Conservation (phyloP, 805 yeast species). For the Candida ortonii region DNA sequence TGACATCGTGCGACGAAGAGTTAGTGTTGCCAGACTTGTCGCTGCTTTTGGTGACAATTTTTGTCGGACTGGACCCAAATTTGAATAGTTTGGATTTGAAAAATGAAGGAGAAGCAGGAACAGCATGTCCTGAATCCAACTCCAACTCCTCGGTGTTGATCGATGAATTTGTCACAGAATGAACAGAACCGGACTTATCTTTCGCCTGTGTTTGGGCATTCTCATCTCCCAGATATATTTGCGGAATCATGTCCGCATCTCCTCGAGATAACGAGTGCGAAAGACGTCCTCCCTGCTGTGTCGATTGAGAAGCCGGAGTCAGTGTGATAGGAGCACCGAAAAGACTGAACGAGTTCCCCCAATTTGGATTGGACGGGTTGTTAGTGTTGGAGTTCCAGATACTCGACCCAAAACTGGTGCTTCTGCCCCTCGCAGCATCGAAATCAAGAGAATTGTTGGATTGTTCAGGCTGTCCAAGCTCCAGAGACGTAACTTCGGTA, state of each 20-base stretch:
- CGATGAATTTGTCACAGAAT: slow-evolving; percentile 14
- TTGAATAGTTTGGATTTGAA: slow-evolving; percentile 36
- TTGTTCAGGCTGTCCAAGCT: slow-evolving; percentile 5
- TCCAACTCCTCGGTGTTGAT: slow-evolving; percentile 27
- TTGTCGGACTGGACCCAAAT: slow-evolving; percentile 37
- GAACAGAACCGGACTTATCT: slow-evolving; percentile 3
- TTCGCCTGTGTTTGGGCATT: background rate
- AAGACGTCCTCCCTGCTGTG: background rate
- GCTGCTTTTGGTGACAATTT: slow-evolving; percentile 23
- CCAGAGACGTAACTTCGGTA: slow-evolving; percentile 7
- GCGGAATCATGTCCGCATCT: slow-evolving; percentile 5
- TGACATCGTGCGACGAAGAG: slow-evolving; percentile 11
- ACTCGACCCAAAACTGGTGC: slow-evolving; percentile 36
- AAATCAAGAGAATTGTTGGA: slow-evolving; percentile 12
- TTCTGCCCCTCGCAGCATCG: slow-evolving; percentile 28
- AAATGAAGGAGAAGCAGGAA: slow-evolving; percentile 36
- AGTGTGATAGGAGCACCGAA: slow-evolving; percentile 13
- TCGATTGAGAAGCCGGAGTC: slow-evolving; percentile 5
- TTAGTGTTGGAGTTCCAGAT: slow-evolving; percentile 31
- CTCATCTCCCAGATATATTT: slow-evolving; percentile 3
- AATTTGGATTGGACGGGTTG: slow-evolving; percentile 10
- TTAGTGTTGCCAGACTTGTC: slow-evolving; percentile 17
- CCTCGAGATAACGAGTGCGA: slow-evolving; percentile 1
- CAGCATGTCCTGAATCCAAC: slow-evolving; percentile 9
- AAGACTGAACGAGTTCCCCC: slow-evolving; percentile 17